Base-by-base conservation (phyloP, 1,284 basidiomycete genomes). In the Pseudozyma sp. region DNA sequence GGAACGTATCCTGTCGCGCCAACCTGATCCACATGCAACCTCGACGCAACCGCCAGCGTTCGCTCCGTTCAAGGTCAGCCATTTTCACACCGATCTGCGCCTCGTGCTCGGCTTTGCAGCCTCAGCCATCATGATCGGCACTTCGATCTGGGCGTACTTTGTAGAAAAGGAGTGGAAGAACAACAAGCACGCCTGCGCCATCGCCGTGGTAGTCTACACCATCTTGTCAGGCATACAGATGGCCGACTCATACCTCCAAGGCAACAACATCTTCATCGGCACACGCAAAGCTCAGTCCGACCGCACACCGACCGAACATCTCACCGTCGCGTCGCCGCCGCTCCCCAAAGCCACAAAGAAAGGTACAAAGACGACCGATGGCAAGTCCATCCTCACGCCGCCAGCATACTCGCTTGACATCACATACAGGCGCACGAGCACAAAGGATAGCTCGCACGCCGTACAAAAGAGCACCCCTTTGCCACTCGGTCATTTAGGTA, bases 101-200 rank as follows among this genome's bases (percentile, higher is more conserved):
- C 69, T 82, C 30, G 62, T 46, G 6, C 57, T 84, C 24, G 77
- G 78, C 9, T 75, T 79, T 39, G 63, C 59, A 0, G 77, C 75
- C 10, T 75, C 82, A 5, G 52, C 69, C n/a, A 50, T 77, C 53
- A 81, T 84, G 78, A 77, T 84, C 35, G 81, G 65, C 40, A 69
- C 75, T 7, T 70, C 67, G 11, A 67, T 58, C 42, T 83, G 80
- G 72, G 54, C 75, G 10, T 84, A 81, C 53, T 70, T 79, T 43
- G 45, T 81, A 40, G 82, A 83, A 55, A 71, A 78, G 52, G 78
- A 79, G 16, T 84, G 82, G 82, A 54, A 67, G 17, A 71, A 77
- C 46, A 79, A 81, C 56, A 81, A 81, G 61, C 52, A 67, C 10
- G 42, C 64, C 6, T 76, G 70, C 24, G 68, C 54, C 24, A 42